Evolutionary conservation across 805 yeast genomes (phyloP).

Genomic region (Komagataella kurtzmanii): DNA sequence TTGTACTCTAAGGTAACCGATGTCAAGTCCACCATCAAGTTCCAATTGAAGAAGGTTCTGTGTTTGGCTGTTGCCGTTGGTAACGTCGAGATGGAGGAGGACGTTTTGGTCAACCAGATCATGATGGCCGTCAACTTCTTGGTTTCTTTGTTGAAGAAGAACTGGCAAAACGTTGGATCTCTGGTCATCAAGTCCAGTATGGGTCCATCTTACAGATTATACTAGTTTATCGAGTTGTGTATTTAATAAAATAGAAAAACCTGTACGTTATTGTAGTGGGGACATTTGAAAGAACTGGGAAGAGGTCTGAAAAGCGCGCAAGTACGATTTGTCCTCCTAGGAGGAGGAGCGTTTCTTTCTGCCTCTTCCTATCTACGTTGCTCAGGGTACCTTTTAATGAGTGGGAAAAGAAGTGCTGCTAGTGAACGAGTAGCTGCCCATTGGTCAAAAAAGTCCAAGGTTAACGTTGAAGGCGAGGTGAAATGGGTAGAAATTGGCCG

Average conservation of each 20-base stretch:
- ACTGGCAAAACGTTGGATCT: constrained; percentile 99
- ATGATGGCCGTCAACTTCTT: constrained; percentile 98
- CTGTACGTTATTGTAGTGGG: constrained; percentile 4
- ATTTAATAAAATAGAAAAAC: neutral
- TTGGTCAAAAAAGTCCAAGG: neutral
- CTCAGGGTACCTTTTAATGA: constrained; percentile 1
- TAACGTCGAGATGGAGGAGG: constrained; percentile 99
- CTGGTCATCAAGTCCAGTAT: constrained; percentile 97
- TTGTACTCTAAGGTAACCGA: constrained; percentile 91
- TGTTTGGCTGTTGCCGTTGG: constrained; percentile 99
- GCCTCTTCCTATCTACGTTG: neutral
- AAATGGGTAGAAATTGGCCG: neutral
- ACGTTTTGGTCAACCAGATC: constrained; percentile 90
- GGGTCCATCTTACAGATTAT: constrained; percentile 99
- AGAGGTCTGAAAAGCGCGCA: neutral
- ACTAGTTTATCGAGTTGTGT: constrained; percentile 37
- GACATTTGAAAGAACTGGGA: neutral
- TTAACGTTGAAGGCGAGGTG: neutral
- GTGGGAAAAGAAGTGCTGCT: constrained; percentile 4
- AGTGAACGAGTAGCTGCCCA: constrained; percentile 1
- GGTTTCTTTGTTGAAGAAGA: constrained; percentile 98
- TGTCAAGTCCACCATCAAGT: constrained; percentile 98
- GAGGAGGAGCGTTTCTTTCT: neutral
- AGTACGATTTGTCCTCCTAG: neutral
- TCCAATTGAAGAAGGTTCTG: constrained; percentile 99